These are phyloP conservation scores for Pseudocercospora musae DNA, from an alignment of 2,329 filamentous ascomycete species.

Conservation along the genomic window DNA sequence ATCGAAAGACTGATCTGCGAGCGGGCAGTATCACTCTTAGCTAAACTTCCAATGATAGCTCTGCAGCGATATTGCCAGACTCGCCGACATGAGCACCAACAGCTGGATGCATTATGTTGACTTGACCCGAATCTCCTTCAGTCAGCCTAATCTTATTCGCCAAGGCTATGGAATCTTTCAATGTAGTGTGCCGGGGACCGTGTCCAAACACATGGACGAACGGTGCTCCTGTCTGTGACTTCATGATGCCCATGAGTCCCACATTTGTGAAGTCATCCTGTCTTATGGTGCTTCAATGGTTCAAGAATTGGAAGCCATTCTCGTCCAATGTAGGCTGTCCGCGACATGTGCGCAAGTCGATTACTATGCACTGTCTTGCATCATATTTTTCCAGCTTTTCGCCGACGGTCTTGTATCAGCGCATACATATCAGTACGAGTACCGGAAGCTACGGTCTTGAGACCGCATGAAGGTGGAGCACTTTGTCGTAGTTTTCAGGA, in stretches of 20 bases:
- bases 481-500: neutral
- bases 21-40: neutral
- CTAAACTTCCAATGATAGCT: no score
- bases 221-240: slow-evolving; percentile 4
- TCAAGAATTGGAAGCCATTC: slow-evolving; percentile 10
- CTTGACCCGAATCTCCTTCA: neutral
- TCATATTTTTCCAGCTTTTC: neutral
- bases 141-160: neutral
- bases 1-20: slow-evolving; percentile 7
- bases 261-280: slow-evolving; percentile 1
- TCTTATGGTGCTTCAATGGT: neutral
- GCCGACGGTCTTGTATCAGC: neutral
- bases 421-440: neutral
- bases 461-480: neutral
- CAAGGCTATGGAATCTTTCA: neutral
- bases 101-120: neutral
- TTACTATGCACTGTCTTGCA: neutral
- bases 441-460: neutral
- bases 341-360: neutral
- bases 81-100: slow-evolving; percentile 5
- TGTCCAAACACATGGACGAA: slow-evolving; percentile 2
- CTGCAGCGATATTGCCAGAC: neutral
- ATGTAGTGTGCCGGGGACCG: neutral
- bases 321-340: slow-evolving; percentile 1
- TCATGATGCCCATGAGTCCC: neutral